Conservation (phyloP, 345 rosid species). For the Linum usitatissimum region DNA sequence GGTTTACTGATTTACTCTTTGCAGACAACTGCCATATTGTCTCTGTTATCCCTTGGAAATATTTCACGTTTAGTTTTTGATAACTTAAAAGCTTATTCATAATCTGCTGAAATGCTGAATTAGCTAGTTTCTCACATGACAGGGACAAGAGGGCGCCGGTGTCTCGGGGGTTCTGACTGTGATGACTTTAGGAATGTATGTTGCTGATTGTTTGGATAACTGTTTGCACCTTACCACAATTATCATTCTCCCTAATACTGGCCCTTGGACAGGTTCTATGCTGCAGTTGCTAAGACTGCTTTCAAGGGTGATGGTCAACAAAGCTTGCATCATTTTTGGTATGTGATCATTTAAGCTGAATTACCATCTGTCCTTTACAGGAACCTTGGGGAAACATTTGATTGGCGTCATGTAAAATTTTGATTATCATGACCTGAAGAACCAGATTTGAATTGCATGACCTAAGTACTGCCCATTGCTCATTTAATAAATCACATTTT, state of each 20-base stretch:
- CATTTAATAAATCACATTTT: too few species aligned
- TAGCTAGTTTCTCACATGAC: slow-evolving; percentile 18
- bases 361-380: not conserved
- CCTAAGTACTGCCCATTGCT: too few species aligned
- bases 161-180: slow-evolving; percentile 95
- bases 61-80: not conserved
- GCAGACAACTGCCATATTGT: too few species aligned
- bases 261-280: slow-evolving; percentile 61
- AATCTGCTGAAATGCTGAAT: not conserved
- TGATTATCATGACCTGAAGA: too few species aligned
- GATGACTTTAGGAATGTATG: slow-evolving; percentile 97
- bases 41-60: not conserved
- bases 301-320: slow-evolving; percentile 90
- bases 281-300: slow-evolving; percentile 84
- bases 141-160: slow-evolving; percentile 86
- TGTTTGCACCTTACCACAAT: slow-evolving; percentile 10
- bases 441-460: too few species aligned
- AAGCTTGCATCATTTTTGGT: slow-evolving; percentile 96
- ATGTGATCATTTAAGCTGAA: not conserved
- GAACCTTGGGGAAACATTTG: not conserved
- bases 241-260: slow-evolving; percentile 10
- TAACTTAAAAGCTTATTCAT: not conserved
- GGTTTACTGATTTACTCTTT: too few species aligned
- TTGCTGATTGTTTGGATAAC: slow-evolving; percentile 11
- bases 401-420: too few species aligned